These are phyloP conservation scores for Mycena polygramma DNA, from an alignment of 768 basidiomycete species.

Conservation along the genomic window DNA sequence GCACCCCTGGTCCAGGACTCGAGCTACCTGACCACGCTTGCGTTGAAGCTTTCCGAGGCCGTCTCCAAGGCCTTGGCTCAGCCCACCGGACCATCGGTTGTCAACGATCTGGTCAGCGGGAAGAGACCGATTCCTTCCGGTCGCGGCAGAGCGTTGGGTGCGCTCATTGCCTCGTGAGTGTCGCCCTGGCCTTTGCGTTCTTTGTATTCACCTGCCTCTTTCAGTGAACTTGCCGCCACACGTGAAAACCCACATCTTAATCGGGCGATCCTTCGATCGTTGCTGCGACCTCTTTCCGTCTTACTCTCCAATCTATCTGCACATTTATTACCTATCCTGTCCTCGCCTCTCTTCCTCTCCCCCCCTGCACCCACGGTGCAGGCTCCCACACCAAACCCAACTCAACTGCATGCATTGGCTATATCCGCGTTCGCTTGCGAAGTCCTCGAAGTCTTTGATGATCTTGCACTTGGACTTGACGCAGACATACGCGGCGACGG, in stretches of 20 bases:
- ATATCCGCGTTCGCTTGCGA: slow-evolving; percentile 81
- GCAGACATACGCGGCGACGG: slow-evolving; percentile 75
- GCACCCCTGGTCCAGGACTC: slow-evolving; percentile 77
- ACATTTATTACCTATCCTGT: slow-evolving; percentile 74
- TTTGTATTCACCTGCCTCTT: slow-evolving; percentile 37
- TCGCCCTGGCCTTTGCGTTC: slow-evolving; percentile 21
- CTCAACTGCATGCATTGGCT: slow-evolving; percentile 79
- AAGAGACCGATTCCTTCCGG: slow-evolving; percentile 82
- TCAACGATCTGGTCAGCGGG: slow-evolving; percentile 70
- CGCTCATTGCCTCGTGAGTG: slow-evolving; percentile 79
- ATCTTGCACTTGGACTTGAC: slow-evolving; percentile 72
- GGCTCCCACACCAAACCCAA: slow-evolving; percentile 68
- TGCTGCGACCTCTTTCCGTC: slow-evolving; percentile 84
- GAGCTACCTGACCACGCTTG: slow-evolving; percentile 82
- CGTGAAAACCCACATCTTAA: slow-evolving; percentile 74
- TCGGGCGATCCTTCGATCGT: slow-evolving; percentile 77
- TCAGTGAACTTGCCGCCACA: slow-evolving; percentile 77
- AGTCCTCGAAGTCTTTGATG: slow-evolving; percentile 77
- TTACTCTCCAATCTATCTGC: slow-evolving; percentile 78
- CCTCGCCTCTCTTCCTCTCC: slow-evolving; percentile 71
- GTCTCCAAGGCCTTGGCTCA: slow-evolving; percentile 82
- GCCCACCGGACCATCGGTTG: slow-evolving; percentile 65
- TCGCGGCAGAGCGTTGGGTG: slow-evolving; percentile 75
- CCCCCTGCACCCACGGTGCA: slow-evolving; percentile 65
- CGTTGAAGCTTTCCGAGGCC: slow-evolving; percentile 84